Conservation (phyloP, 2,329 filamentous ascomycete species). For the Zasmidium citrigriseum region DNA sequence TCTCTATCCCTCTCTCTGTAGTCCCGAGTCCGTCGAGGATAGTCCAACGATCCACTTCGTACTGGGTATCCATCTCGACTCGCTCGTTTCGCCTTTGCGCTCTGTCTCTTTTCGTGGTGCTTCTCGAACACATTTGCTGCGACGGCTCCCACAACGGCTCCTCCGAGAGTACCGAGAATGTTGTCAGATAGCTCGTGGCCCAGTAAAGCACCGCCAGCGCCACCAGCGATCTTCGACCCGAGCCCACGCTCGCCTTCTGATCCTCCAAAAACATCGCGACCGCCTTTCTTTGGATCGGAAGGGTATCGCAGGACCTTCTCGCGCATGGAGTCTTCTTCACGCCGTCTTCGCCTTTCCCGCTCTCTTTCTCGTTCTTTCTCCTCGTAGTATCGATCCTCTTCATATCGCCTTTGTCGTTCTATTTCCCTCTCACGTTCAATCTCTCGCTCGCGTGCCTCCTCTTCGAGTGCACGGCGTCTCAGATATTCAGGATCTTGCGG, state of each 20-base stretch:
- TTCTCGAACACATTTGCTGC: constrained; percentile 27
- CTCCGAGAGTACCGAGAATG: constrained; percentile 27
- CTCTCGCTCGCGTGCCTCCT: constrained; percentile 7
- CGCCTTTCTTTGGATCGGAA: constrained; percentile 21
- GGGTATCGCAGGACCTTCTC: constrained; percentile 21
- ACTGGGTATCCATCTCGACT: constrained; percentile 13
- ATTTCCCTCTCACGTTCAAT: constrained; percentile 5
- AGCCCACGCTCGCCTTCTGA: constrained; percentile 30
- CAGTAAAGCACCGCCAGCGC: constrained; percentile 29
- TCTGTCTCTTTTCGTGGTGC: constrained; percentile 26
- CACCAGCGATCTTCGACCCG: constrained; percentile 29
- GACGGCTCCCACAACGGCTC: constrained; percentile 28
- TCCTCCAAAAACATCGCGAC: constrained; percentile 27
- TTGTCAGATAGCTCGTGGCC: constrained; percentile 27
- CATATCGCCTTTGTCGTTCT: not conserved
- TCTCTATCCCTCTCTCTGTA: constrained; percentile 4
- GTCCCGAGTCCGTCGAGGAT: constrained; percentile 14
- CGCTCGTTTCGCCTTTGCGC: constrained; percentile 15
- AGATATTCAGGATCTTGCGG: constrained; percentile 14
- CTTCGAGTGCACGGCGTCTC: constrained; percentile 4
- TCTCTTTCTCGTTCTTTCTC: constrained; percentile 19
- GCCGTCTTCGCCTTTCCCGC: constrained; percentile 14
- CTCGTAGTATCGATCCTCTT: constrained; percentile 14
- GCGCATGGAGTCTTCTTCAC: constrained; percentile 17
- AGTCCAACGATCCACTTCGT: constrained; percentile 16